A percentile compares a stretch with the other conserved stretches of the same genome.
Evolutionary conservation across 495 filamentous ascomycete species (phyloP).

Genomic region (Podospora pseudopauciseta): DNA sequence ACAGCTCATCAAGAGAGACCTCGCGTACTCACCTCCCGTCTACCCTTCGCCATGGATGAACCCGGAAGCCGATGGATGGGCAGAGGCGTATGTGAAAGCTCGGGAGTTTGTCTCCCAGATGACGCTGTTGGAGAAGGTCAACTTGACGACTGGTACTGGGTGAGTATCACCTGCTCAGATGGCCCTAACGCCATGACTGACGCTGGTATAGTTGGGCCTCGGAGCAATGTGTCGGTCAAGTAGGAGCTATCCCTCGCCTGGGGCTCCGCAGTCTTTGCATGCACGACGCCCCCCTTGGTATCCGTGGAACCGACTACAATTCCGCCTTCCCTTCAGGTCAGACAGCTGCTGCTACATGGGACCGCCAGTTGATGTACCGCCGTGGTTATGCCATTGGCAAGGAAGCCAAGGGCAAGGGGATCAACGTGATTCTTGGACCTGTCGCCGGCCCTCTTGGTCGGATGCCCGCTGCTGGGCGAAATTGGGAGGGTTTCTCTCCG

Average conservation of each 20-base stretch:
- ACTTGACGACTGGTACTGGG: conserved; percentile 83
- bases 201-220: conserved; percentile 58
- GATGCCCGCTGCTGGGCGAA: conserved; percentile 73
- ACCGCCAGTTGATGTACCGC: conserved; percentile 64
- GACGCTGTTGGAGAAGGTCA: conserved; percentile 87
- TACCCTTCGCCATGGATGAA: conserved; percentile 86
- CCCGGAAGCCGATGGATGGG: conserved; percentile 67
- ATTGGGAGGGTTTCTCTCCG: conserved; percentile 80
- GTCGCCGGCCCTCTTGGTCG: conserved; percentile 84
- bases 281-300: conserved; percentile 85
- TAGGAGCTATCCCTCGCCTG: conserved; percentile 67
- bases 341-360: conserved; percentile 76
- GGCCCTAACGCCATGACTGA: conserved; percentile 19
- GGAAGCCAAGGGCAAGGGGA: conserved; percentile 77
- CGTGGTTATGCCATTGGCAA: conserved; percentile 76
- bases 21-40: conserved; percentile 50
- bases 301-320: conserved; percentile 71
- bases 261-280: conserved; percentile 77
- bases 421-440: conserved; percentile 83
- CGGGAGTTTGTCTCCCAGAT: conserved; percentile 75
- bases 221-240: conserved; percentile 78
- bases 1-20: conserved; percentile 29
- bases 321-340: conserved; percentile 80
- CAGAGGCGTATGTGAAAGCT: conserved; percentile 72
- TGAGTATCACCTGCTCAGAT: conserved; percentile 35